Evolutionary conservation across 169 alveolate genomes (phyloP), one percentile per base, ranked within the genome.

Genomic region (Babesia caballi): DNA sequence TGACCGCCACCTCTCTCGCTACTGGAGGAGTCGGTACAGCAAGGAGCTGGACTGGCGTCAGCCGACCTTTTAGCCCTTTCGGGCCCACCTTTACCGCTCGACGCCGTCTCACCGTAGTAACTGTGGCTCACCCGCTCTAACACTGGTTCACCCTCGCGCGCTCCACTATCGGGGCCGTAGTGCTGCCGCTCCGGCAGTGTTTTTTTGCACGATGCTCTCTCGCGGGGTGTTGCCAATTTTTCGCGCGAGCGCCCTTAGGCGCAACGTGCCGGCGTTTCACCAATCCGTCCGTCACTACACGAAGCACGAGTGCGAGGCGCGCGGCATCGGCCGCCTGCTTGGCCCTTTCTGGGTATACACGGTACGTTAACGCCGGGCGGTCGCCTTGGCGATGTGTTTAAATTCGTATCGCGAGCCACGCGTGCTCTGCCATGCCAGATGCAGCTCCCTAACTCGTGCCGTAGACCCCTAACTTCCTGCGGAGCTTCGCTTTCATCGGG

Each of bases 1-100:
- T 17, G 95, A 91, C 50, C 88, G 91, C 41, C 93, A 89, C 72
- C 82, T 89, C 28, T 85, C 92, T 19, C 73, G 88, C 30, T 90
- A 89, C 73, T 72, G 91, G 88, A 87, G 40, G 33, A 44, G 63
- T 36, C 56, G 85, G 35, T 69, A 66, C 50, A 74, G 54, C 66
- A 66, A 36, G 23, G 75, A 81, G 30, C n/a, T 65, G 28, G 70
- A 76, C 82, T 83, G 88, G 82, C 71, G 85, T 40, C 91, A 82
- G 41, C 92, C 92, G 17, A 54, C 69, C 21, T 63, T 76, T 53
- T 66, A 35, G 33, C 41, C 15, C 15, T 1, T 46, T n/a, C n/a
- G n/a, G n/a, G n/a, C n/a, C n/a, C n/a, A n/a, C n/a, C n/a, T n/a
- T n/a, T n/a, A n/a, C n/a, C n/a, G n/a, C n/a, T n/a, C n/a, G n/a